phyloP scores from a whole-genome alignment of 257 asterid genomes.

The Ehretia macrophylla region DNA sequence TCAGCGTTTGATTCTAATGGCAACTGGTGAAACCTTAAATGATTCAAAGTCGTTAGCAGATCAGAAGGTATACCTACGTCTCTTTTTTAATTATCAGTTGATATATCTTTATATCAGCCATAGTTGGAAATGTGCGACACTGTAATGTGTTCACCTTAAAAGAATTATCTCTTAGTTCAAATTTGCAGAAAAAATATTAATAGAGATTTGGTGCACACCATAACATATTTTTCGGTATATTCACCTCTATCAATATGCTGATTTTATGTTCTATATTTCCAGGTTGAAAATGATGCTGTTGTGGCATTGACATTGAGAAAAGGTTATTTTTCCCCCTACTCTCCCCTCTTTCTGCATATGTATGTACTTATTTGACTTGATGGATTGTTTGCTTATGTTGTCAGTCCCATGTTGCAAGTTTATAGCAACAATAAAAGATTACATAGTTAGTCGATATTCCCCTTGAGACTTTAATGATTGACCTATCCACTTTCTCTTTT shows the following conservation, averaged over 20 bases:
- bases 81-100: conserved; percentile 4
- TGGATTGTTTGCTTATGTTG: not conserved
- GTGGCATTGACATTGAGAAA: conserved; percentile 87
- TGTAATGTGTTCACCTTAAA: not conserved
- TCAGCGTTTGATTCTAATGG: conserved; percentile 65
- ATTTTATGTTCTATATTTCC: conserved; percentile 12
- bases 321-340: conserved; percentile 47
- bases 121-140: not conserved
- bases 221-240: not conserved
- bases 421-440: no score
- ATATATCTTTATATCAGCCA: not conserved
- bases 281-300: conserved; percentile 90
- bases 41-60: conserved; percentile 84
- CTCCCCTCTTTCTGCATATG: not conserved
- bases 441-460: no score
- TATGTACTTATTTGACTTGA: not conserved
- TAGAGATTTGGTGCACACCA: no score
- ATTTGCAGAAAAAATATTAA: no score
- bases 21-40: conserved; percentile 52
- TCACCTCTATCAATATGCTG: conserved; percentile 7
- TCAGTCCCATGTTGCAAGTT: no score
- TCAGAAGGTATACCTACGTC: conserved; percentile 52
- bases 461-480: no score
- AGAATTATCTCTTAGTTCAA: not conserved
- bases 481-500: no score